Evolutionary conservation across 441 rosid species (phyloP).

Genomic region (Populus tomentosa): DNA sequence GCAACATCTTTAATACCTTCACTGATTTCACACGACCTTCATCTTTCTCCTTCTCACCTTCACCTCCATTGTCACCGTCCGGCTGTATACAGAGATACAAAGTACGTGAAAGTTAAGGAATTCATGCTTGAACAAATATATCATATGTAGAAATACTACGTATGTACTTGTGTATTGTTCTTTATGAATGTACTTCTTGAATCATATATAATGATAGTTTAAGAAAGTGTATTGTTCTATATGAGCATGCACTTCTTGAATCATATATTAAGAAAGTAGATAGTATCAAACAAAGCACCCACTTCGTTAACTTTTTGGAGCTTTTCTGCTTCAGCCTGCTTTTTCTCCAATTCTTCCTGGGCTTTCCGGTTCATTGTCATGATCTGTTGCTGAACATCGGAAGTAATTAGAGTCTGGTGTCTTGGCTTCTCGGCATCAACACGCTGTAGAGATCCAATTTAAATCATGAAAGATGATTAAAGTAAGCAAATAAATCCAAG

Average conservation of each 20-base stretch:
- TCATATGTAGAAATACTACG: not conserved
- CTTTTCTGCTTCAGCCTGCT: slow-evolving; percentile 89
- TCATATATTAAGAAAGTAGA: not conserved
- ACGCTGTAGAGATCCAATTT: slow-evolving; percentile 44
- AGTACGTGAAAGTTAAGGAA: not conserved
- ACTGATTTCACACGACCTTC: slow-evolving; percentile 51
- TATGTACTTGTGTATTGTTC: not conserved
- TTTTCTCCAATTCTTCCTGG: slow-evolving; percentile 88
- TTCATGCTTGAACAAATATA: not conserved
- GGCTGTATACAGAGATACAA: slow-evolving; percentile 53
- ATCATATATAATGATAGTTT: too few relatives aligned
- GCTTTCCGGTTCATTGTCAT: slow-evolving; percentile 65
- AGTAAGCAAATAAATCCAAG: slow-evolving; percentile 1
- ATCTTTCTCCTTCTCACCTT: slow-evolving; percentile 83
- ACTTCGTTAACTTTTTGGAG: slow-evolving; percentile 70
- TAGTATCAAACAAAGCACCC: slow-evolving; percentile 21
- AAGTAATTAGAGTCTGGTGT: slow-evolving; percentile 67
- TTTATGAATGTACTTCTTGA: not conserved
- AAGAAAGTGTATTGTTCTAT: not conserved
- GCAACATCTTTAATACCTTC: slow-evolving; percentile 44
- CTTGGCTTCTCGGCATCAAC: slow-evolving; percentile 76
- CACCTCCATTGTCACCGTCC: slow-evolving; percentile 57
- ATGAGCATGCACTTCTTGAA: too few relatives aligned
- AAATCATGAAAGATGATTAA: slow-evolving; percentile 23
- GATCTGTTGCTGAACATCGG: slow-evolving; percentile 77